Evolutionary conservation across 345 rosid species (phyloP).

Genomic region (Sonneratia caseolaris): DNA sequence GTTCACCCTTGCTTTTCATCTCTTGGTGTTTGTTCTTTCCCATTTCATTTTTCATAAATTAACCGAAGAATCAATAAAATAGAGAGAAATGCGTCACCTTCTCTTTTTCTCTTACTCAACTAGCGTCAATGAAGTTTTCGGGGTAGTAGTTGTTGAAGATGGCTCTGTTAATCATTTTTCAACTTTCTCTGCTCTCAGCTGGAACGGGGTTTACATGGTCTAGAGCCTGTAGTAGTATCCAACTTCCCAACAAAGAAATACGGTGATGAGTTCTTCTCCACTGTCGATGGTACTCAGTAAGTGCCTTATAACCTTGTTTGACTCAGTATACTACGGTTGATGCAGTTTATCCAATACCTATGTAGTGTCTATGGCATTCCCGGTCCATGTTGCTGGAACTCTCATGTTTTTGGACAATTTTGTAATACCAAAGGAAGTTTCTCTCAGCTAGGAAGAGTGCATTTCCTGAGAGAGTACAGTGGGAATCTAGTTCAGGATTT

Average conservation of each 20-base stretch:
- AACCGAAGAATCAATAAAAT: background rate
- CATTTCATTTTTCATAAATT: background rate
- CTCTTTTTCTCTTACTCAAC: background rate
- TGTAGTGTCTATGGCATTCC: background rate
- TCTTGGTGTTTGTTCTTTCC: background rate
- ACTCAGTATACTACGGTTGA: background rate
- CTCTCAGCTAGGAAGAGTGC: background rate
- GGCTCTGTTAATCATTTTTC: background rate
- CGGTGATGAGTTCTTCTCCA: conserved; percentile 41
- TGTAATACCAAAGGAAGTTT: background rate
- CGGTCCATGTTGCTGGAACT: background rate
- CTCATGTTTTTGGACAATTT: background rate
- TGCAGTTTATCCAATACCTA: background rate
- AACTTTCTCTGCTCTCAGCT: conserved; percentile 23
- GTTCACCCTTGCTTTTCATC: background rate
- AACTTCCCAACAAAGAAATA: conserved; percentile 58
- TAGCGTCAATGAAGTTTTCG: background rate
- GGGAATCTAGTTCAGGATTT: background rate
- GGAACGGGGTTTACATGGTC: conserved; percentile 62
- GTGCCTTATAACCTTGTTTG: conserved; percentile 8
- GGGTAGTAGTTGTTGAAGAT: background rate
- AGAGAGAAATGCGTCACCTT: background rate
- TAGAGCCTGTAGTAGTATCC: conserved; percentile 53
- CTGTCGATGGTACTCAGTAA: conserved; percentile 57
- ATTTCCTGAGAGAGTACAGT: no score